Base-by-base conservation (phyloP, 164 flowering plant species). In the Cinnamomum micranthum region DNA sequence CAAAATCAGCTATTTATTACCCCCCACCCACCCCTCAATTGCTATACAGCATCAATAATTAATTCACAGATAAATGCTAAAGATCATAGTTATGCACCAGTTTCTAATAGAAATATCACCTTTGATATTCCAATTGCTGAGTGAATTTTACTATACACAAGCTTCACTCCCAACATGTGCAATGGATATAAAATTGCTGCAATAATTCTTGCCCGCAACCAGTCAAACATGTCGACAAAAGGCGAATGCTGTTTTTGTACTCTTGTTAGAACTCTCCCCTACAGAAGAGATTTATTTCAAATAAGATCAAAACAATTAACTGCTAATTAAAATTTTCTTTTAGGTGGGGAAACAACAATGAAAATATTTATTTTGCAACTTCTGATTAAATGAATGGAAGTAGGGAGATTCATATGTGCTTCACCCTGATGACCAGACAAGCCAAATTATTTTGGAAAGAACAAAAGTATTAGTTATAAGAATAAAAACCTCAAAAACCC, bases 81-180 rank as follows among this genome's bases (percentile, higher is more conserved):
- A 11, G n/a, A 69, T 17, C 10, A 69, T 12, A 9, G 2, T 20
- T 31, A 69, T 4, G 10, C 60, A 25, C 20, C 59, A 59, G 12
- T 50, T 31, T 33, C 17, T 15, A 51, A 41, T 27, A 65, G 12
- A 28, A 28, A 64, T 50, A 65, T 66, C 65, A 92, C 99, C 99
- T 95, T 93, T 71, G 89, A 88, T 71, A 95, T 88, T 73, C 95
- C 97, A 79, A 95, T 88, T 75, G 91, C 83, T 47, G 97, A 84
- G 27, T 82, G 94, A 69, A 95, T 90, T 90, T 93, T 95, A 71
- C 83, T 81, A 72, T 95, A 91, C 52, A 95, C 87, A 69, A 95
- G 81, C 82, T 80, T 90, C 80, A 75, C 81, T 19, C 90, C 99
- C 80, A 95, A 77, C 80, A 86, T 69, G 85, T 95, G 99, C 22